Percentiles rank a stretch among this genome's conserved stretches.
Conservation (phyloP, 1,284 basidiomycete species). For the Leccinum pachyderme region DNA sequence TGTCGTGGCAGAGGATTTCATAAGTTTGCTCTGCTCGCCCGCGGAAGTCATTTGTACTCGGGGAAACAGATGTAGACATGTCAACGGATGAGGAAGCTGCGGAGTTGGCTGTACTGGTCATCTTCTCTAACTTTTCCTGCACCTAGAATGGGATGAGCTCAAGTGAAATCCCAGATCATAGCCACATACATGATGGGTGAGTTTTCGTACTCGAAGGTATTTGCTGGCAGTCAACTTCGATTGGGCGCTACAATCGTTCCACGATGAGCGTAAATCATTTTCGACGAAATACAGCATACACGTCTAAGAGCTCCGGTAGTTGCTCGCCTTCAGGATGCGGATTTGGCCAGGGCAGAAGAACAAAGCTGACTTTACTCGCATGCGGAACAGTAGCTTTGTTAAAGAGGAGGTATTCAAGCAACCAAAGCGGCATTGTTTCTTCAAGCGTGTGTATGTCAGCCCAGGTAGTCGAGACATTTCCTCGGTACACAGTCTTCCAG, state of each 20-base stretch:
- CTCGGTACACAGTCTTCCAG: constrained; percentile 79
- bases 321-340: constrained; percentile 54
- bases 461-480: constrained; percentile 62
- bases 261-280: constrained; percentile 12
- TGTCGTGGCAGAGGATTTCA: constrained; percentile 87
- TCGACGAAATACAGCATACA: constrained; percentile 5
- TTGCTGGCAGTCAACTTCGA: constrained; percentile 87
- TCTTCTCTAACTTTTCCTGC: constrained; percentile 81
- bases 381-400: constrained; percentile 56
- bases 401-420: constrained; percentile 81
- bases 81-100: constrained; percentile 37
- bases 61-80: constrained; percentile 36
- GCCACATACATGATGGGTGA: constrained; percentile 72
- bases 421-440: constrained; percentile 81
- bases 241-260: constrained; percentile 50
- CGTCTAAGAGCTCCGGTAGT: constrained; percentile 72
- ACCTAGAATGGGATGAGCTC: constrained; percentile 47
- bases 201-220: constrained; percentile 82
- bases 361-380: constrained; percentile 80
- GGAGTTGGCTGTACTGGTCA: constrained; percentile 30
- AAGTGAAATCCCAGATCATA: neutral
- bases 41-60: constrained; percentile 23
- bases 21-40: constrained; percentile 69
- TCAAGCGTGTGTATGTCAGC: constrained; percentile 72
- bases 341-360: constrained; percentile 75